Evolutionary conservation across 108 stramenopile genomes (phyloP).

Genomic region (Thalassiosira profunda): DNA sequence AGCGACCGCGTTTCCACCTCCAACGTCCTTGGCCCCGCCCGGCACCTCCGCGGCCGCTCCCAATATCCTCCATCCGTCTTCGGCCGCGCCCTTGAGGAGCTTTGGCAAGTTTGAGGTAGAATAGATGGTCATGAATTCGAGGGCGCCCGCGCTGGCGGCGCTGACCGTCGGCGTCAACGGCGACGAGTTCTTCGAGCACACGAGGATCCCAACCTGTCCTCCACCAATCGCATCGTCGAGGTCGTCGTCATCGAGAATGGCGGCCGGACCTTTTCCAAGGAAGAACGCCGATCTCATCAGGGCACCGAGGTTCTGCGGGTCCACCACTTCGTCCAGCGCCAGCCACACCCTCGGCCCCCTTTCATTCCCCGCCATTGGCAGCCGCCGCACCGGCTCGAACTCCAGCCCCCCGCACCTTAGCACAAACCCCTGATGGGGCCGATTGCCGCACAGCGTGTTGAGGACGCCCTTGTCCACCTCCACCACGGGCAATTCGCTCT

Average conservation of each 20-base stretch:
- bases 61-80: constrained; percentile 93
- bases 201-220: constrained; percentile 63
- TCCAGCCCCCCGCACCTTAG: constrained; percentile 74
- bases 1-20: neutral
- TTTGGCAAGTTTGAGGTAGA: constrained; percentile 84
- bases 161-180: constrained; percentile 79
- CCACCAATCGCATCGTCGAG: neutral
- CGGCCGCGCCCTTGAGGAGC: constrained; percentile 70
- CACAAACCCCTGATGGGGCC: constrained; percentile 94
- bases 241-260: constrained; percentile 14
- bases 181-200: constrained; percentile 91
- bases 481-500: constrained; percentile 58
- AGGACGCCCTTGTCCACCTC: constrained; percentile 87
- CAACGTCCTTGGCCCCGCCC: neutral
- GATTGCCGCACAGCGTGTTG: constrained; percentile 84
- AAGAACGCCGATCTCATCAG: constrained; percentile 85
- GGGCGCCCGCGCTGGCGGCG: constrained; percentile 89
- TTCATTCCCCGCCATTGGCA: constrained; percentile 42
- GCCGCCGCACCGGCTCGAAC: constrained; percentile 63
- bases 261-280: constrained; percentile 59
- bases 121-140: constrained; percentile 79
- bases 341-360: constrained; percentile 68
- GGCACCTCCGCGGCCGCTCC: constrained; percentile 78
- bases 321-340: constrained; percentile 92
- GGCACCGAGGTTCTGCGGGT: constrained; percentile 95